Percentiles rank a stretch among this genome's conserved stretches.
Evolutionary conservation across 495 filamentous ascomycete genomes (phyloP).

Genomic region (Penicillium cataractarum): DNA sequence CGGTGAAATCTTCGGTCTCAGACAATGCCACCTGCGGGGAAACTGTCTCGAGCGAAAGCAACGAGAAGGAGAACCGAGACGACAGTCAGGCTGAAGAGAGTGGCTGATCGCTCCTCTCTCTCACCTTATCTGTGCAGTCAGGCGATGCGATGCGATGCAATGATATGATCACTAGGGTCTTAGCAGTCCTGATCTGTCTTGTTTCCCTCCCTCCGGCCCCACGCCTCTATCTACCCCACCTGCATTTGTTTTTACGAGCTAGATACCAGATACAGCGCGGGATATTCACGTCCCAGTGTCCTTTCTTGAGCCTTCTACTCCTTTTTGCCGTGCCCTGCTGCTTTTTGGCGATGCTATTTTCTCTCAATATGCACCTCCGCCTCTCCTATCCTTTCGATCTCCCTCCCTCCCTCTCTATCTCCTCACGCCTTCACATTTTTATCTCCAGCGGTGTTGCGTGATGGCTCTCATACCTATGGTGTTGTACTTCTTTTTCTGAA

Average conservation of each 20-base stretch:
- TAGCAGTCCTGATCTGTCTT: background rate
- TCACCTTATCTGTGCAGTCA: constrained; percentile 17
- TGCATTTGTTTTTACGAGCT: constrained; percentile 33
- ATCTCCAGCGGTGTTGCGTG: constrained; percentile 4
- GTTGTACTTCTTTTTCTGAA: constrained; percentile 15
- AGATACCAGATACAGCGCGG: constrained; percentile 47
- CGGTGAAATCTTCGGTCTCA: constrained; percentile 23
- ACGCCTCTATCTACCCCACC: constrained; percentile 11
- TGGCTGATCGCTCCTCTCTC: constrained; percentile 22
- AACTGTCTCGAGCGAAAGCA: constrained; percentile 23
- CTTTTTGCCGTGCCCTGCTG: constrained; percentile 15
- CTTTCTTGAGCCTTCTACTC: constrained; percentile 10
- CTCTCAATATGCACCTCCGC: background rate
- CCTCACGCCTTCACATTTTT: background rate
- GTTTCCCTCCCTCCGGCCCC: constrained; percentile 12
- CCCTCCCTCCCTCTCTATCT: background rate
- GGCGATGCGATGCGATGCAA: background rate
- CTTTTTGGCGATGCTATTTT: constrained; percentile 17
- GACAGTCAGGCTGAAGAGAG: constrained; percentile 35
- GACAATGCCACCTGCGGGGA: constrained; percentile 22
- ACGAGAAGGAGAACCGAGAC: constrained; percentile 45
- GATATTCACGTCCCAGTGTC: constrained; percentile 15
- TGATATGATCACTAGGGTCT: background rate
- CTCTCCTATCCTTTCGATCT: constrained; percentile 1
- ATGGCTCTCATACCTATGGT: constrained; percentile 17